Percentiles rank a stretch among this genome's conserved stretches.
phyloP scores from a whole-genome alignment of 768 basidiomycete genomes.

The Amanita fuliginea region DNA sequence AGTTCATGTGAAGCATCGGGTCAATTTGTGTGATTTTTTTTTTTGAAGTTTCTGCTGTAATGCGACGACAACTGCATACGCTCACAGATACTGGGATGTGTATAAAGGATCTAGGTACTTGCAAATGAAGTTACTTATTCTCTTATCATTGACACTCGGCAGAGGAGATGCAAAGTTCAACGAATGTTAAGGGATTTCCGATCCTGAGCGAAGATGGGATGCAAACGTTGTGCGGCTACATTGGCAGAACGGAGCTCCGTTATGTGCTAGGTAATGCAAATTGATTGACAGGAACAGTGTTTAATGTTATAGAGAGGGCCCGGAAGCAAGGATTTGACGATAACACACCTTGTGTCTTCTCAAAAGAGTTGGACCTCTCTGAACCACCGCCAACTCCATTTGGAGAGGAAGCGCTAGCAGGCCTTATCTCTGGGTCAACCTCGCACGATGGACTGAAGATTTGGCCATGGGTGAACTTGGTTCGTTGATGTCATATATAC shows the following conservation, averaged over 20 bases:
- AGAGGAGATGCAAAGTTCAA: slow-evolving; percentile 66
- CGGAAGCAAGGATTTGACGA: slow-evolving; percentile 48
- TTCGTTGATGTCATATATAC: slow-evolving; percentile 21
- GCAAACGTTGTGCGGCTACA: slow-evolving; percentile 70
- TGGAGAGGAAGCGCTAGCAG: slow-evolving; percentile 52
- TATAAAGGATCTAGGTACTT: slow-evolving; percentile 71
- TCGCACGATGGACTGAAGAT: slow-evolving; percentile 52
- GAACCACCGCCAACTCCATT: slow-evolving; percentile 37
- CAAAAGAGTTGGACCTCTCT: slow-evolving; percentile 38
- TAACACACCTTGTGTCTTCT: slow-evolving; percentile 69
- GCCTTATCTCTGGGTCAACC: slow-evolving; percentile 47
- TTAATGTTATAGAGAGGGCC: slow-evolving; percentile 49
- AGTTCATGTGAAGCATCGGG: slow-evolving; percentile 13
- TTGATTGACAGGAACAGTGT: slow-evolving; percentile 1
- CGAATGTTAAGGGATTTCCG: slow-evolving; percentile 85
- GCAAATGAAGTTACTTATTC: background rate
- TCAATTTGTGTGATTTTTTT: slow-evolving; percentile 1
- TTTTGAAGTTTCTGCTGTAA: slow-evolving; percentile 70
- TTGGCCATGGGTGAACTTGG: slow-evolving; percentile 94
- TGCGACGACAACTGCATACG: slow-evolving; percentile 72
- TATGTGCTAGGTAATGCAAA: slow-evolving; percentile 65
- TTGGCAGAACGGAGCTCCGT: slow-evolving; percentile 74
- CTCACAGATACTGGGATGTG: slow-evolving; percentile 68
- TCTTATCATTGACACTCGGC: slow-evolving; percentile 5
- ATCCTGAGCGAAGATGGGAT: slow-evolving; percentile 57